A percentile compares a stretch with the other conserved stretches of the same genome.
These are phyloP conservation scores for Castanopsis chinensis DNA, from an alignment of 306 rosid genomes.

Conservation along the genomic window DNA sequence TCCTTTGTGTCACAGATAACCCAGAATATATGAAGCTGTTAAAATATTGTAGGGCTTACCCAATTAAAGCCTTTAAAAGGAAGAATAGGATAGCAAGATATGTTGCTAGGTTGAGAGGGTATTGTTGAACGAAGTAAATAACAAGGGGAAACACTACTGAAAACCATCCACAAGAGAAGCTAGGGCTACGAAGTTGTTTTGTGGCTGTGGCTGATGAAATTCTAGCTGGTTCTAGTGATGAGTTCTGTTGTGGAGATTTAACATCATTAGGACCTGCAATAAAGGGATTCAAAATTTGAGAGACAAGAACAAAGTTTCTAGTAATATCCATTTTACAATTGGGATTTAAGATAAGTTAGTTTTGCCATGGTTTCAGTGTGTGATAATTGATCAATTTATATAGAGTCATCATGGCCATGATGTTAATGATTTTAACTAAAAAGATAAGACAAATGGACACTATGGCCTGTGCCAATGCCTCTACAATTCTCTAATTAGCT, in stretches of 20 bases:
- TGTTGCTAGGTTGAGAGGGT: too few species aligned
- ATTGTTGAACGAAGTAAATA: too few species aligned
- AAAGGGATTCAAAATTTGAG: not conserved
- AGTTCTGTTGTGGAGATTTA: slow-evolving; percentile 20
- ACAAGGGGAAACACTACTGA: slow-evolving; percentile 1
- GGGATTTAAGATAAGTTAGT: not conserved
- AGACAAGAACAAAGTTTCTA: not conserved
- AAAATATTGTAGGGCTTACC: too few species aligned
- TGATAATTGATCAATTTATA: not conserved
- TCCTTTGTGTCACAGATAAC: too few species aligned
- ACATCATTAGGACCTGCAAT: slow-evolving; percentile 19
- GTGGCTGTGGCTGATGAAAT: not conserved
- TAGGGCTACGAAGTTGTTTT: not conserved
- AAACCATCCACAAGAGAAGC: slow-evolving; percentile 16
- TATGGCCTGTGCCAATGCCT: too few species aligned
- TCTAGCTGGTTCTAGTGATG: not conserved
- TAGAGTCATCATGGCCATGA: not conserved
- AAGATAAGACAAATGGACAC: not conserved
- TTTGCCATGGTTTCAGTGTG: too few species aligned
- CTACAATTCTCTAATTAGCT: not conserved
- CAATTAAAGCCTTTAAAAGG: too few species aligned
- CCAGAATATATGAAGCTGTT: too few species aligned
- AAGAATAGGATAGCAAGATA: too few species aligned
- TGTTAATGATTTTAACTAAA: too few species aligned
- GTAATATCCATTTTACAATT: not conserved